A percentile compares a stretch with the other conserved stretches of the same genome.
Evolutionary conservation across 768 basidiomycete genomes (phyloP).

Genomic region (Tricholoma flavovirens): DNA sequence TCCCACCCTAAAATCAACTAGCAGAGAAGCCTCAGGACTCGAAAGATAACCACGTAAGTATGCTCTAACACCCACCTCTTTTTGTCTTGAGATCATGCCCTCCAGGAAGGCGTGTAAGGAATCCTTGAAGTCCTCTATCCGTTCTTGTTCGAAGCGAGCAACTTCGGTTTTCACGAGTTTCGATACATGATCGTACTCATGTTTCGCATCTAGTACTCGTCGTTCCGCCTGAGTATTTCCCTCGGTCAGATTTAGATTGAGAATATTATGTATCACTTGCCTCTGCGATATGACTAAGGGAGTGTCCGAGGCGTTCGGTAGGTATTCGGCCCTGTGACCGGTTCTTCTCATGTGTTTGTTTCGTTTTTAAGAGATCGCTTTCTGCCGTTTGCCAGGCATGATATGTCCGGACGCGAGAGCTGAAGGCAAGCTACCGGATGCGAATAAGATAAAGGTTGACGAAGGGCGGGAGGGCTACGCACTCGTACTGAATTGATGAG

Average conservation of each 20-base stretch:
- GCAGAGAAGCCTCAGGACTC: not conserved
- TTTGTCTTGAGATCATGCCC: slow-evolving; percentile 82
- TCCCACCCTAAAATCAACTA: slow-evolving; percentile 78
- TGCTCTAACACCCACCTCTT: slow-evolving; percentile 46
- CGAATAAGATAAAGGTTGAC: not conserved
- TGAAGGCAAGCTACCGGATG: slow-evolving; percentile 68
- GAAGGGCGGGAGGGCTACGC: slow-evolving; percentile 21
- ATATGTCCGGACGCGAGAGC: slow-evolving; percentile 78
- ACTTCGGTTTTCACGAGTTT: slow-evolving; percentile 87
- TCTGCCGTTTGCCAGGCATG: slow-evolving; percentile 79
- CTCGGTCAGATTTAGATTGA: not conserved
- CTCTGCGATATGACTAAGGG: slow-evolving; percentile 78
- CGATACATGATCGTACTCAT: slow-evolving; percentile 86
- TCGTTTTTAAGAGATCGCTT: slow-evolving; percentile 63
- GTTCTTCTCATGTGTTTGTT: slow-evolving; percentile 75
- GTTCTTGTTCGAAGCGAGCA: slow-evolving; percentile 86
- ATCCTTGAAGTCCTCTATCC: slow-evolving; percentile 89
- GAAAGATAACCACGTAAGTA: not conserved
- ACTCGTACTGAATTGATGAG: slow-evolving; percentile 84
- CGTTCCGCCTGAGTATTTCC: slow-evolving; percentile 64
- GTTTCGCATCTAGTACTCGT: slow-evolving; percentile 72
- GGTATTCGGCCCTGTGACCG: slow-evolving; percentile 71
- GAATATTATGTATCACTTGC: slow-evolving; percentile 31
- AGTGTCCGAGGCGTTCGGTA: slow-evolving; percentile 63
- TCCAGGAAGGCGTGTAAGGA: slow-evolving; percentile 79